A percentile compares a stretch with the other conserved stretches of the same genome.
Evolutionary conservation across 768 basidiomycete genomes (phyloP).

Genomic region (Termitomyces sp.): DNA sequence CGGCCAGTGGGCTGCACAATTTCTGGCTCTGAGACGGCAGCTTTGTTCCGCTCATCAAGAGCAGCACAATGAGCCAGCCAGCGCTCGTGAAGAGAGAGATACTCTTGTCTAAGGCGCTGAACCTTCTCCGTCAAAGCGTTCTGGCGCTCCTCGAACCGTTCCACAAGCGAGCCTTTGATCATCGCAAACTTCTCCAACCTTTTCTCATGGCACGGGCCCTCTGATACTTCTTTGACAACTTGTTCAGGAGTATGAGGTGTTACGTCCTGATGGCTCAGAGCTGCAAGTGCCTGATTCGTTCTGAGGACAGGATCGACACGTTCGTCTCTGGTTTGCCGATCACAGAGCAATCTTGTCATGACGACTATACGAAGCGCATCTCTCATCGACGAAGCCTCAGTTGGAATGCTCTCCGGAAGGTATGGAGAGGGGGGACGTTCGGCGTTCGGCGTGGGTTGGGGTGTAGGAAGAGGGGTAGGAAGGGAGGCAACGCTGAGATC

Average conservation of each 20-base stretch:
- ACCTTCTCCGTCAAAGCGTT: slow-evolving; percentile 52
- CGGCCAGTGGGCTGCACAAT: slow-evolving; percentile 42
- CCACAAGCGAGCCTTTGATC: slow-evolving; percentile 48
- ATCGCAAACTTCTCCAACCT: slow-evolving; percentile 37
- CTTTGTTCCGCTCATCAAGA: slow-evolving; percentile 61
- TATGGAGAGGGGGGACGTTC: slow-evolving; percentile 10
- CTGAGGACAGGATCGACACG: slow-evolving; percentile 62
- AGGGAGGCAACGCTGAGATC: neutral
- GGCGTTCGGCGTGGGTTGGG: slow-evolving; percentile 6
- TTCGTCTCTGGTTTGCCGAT: slow-evolving; percentile 61
- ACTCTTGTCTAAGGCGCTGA: slow-evolving; percentile 59
- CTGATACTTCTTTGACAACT: slow-evolving; percentile 48
- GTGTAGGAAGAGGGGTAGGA: slow-evolving; percentile 13
- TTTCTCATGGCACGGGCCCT: slow-evolving; percentile 31
- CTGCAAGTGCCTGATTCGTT: slow-evolving; percentile 52
- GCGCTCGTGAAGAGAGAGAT: slow-evolving; percentile 62
- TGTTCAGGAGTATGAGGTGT: slow-evolving; percentile 36
- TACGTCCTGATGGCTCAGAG: slow-evolving; percentile 26
- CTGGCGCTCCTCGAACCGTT: slow-evolving; percentile 55
- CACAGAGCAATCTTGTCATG: slow-evolving; percentile 57
- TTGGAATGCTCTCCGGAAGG: slow-evolving; percentile 35
- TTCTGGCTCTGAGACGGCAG: slow-evolving; percentile 39
- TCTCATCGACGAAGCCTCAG: slow-evolving; percentile 42
- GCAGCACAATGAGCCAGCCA: slow-evolving; percentile 73
- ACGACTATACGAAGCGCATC: slow-evolving; percentile 67